These are phyloP conservation scores for Recurvomyces mirabilis DNA, from an alignment of 495 filamentous ascomycete species.

Conservation along the genomic window DNA sequence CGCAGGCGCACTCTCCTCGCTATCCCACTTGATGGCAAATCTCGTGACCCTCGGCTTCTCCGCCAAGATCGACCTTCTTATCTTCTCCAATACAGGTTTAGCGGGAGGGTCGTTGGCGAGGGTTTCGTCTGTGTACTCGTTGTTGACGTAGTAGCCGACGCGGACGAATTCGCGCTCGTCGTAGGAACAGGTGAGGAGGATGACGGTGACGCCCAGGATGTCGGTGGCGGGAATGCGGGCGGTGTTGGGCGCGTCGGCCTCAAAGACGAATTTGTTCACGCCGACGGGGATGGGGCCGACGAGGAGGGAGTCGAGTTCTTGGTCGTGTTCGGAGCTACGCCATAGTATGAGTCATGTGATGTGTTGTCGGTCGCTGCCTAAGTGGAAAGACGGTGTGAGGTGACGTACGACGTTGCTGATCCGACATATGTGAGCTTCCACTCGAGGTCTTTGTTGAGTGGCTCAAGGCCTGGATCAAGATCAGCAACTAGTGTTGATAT, in stretches of 20 bases:
- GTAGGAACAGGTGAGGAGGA: slow-evolving; percentile 92
- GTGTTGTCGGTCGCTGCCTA: no score
- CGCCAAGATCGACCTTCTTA: slow-evolving; percentile 80
- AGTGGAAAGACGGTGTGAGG: no score
- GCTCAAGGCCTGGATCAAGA: slow-evolving; percentile 91
- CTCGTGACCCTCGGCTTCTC: slow-evolving; percentile 95
- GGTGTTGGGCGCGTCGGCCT: slow-evolving; percentile 83
- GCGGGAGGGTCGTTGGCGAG: slow-evolving; percentile 76
- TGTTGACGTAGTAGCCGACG: slow-evolving; percentile 98
- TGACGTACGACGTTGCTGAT: slow-evolving; percentile 88
- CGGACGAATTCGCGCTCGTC: slow-evolving; percentile 94
- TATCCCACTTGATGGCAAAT: slow-evolving; percentile 99
- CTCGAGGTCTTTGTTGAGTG: slow-evolving; percentile 90
- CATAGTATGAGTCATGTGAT: slow-evolving; percentile 11
- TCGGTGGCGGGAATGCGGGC: slow-evolving; percentile 83
- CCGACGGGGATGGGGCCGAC: slow-evolving; percentile 94
- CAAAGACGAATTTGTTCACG: slow-evolving; percentile 97
- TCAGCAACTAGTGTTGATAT: no score
- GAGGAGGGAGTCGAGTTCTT: slow-evolving; percentile 91
- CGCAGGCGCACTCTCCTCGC: slow-evolving; percentile 85
- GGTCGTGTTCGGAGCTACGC: slow-evolving; percentile 79
- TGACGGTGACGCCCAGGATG: slow-evolving; percentile 92
- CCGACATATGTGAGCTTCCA: slow-evolving; percentile 99
- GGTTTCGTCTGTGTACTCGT: slow-evolving; percentile 91
- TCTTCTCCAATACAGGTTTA: slow-evolving; percentile 83